These are phyloP conservation scores for Emergomyces orientalis DNA, from an alignment of 2,329 filamentous ascomycete species.

Conservation along the genomic window DNA sequence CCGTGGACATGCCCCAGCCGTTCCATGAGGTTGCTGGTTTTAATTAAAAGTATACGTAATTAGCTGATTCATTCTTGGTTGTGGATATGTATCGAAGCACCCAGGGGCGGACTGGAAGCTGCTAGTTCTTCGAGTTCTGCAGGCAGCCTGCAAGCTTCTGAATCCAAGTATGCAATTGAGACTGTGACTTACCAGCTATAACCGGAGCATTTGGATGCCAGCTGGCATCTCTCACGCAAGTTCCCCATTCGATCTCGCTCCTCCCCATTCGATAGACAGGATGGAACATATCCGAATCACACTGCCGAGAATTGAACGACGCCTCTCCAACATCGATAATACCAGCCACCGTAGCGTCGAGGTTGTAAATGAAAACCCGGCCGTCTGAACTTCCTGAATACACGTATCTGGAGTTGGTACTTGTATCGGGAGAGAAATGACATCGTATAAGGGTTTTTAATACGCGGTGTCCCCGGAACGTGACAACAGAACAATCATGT, in stretches of 20 bases:
- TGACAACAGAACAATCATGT: slow-evolving; percentile 83
- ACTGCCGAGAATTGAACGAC: slow-evolving; percentile 54
- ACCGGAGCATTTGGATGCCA: slow-evolving; percentile 84
- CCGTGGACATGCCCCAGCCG: slow-evolving; percentile 60
- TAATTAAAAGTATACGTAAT: slow-evolving; percentile 21
- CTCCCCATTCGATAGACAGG: slow-evolving; percentile 48
- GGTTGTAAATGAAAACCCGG: slow-evolving; percentile 82
- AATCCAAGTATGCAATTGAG: background rate
- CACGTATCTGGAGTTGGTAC: slow-evolving; percentile 83
- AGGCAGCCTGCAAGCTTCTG: background rate
- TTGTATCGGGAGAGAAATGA: slow-evolving; percentile 81
- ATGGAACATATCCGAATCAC: slow-evolving; percentile 43
- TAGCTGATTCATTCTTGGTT: background rate
- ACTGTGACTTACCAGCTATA: slow-evolving; percentile 50
- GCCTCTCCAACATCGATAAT: slow-evolving; percentile 68
- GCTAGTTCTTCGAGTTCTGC: background rate
- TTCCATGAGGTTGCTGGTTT: slow-evolving; percentile 69
- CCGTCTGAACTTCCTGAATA: slow-evolving; percentile 88
- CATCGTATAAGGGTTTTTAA: slow-evolving; percentile 86
- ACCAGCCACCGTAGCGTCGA: slow-evolving; percentile 75
- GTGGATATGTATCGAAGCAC: background rate
- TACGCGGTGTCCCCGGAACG: slow-evolving; percentile 83
- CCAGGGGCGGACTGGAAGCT: background rate
- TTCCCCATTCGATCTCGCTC: slow-evolving; percentile 57
- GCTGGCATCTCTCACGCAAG: slow-evolving; percentile 76